Conservation (phyloP, 805 yeast genomes). For the Debaryomyces hansenii region DNA sequence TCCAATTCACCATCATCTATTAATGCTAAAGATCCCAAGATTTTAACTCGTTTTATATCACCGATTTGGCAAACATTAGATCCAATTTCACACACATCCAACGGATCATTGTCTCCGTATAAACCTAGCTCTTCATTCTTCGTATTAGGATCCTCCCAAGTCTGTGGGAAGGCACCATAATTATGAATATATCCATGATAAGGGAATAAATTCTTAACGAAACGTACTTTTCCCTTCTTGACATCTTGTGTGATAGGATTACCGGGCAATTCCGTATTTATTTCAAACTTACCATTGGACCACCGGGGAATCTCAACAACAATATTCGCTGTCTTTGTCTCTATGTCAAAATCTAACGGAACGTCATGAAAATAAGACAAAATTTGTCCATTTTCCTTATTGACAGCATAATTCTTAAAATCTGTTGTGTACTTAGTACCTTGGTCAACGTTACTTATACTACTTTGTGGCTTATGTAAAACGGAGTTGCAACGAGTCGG, state of each 20-base stretch:
- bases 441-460: constrained; percentile 9
- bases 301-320: constrained; percentile 57
- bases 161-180: constrained; percentile 88
- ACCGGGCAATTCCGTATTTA: constrained; percentile 52
- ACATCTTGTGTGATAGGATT: constrained; percentile 83
- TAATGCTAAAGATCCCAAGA: constrained; percentile 90
- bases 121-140: constrained; percentile 42
- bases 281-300: constrained; percentile 83
- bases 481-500: constrained; percentile 4
- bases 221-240: constrained; percentile 73
- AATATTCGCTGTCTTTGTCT: constrained; percentile 43
- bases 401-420: constrained; percentile 46
- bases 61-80: constrained; percentile 65
- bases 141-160: constrained; percentile 94
- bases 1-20: constrained; percentile 91
- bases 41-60: constrained; percentile 83
- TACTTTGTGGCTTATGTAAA: neutral
- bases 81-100: constrained; percentile 84
- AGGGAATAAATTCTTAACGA: constrained; percentile 78
- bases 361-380: constrained; percentile 75
- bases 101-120: constrained; percentile 48
- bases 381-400: constrained; percentile 40
- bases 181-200: constrained; percentile 83
- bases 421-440: constrained; percentile 37
- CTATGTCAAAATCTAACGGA: constrained; percentile 52